Evolutionary conservation across 148 eudicot genomes (phyloP).

Genomic region (Rhododendron williamsianum): DNA sequence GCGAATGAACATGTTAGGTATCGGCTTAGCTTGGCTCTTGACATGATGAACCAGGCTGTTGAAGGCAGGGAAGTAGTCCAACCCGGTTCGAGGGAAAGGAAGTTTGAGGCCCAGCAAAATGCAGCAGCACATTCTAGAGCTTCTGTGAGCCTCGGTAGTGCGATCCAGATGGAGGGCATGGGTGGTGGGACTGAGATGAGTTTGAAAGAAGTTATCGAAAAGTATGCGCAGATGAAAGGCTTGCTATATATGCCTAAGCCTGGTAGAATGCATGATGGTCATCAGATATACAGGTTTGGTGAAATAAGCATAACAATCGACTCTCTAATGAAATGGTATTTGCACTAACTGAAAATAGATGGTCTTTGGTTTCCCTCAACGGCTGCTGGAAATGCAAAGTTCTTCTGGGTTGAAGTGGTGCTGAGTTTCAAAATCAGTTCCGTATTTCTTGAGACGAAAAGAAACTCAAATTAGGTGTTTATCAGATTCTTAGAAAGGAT

Average conservation of each 20-base stretch:
- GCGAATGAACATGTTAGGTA: too few species aligned
- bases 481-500: too few species aligned
- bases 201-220: conserved; percentile 55
- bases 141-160: too few species aligned
- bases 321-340: conserved; percentile 44
- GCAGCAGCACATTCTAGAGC: too few species aligned
- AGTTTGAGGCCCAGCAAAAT: too few species aligned
- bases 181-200: conserved; percentile 41
- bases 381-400: conserved; percentile 38
- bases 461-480: too few species aligned
- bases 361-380: conserved; percentile 46
- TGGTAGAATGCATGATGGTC: conserved; percentile 49
- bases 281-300: conserved; percentile 61
- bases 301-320: conserved; percentile 45
- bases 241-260: conserved; percentile 55
- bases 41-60: too few species aligned
- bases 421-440: too few species aligned
- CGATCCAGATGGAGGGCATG: conserved; percentile 1
- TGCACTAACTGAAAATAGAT: conserved; percentile 38
- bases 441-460: too few species aligned
- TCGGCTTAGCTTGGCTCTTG: too few species aligned
- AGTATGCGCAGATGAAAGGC: conserved; percentile 38
- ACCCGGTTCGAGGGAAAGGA: too few species aligned
- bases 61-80: too few species aligned
- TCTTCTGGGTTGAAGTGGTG: conserved; percentile 17